These are phyloP conservation scores for Rhizopogon vesiculosus DNA, from an alignment of 768 basidiomycete species.

Conservation along the genomic window DNA sequence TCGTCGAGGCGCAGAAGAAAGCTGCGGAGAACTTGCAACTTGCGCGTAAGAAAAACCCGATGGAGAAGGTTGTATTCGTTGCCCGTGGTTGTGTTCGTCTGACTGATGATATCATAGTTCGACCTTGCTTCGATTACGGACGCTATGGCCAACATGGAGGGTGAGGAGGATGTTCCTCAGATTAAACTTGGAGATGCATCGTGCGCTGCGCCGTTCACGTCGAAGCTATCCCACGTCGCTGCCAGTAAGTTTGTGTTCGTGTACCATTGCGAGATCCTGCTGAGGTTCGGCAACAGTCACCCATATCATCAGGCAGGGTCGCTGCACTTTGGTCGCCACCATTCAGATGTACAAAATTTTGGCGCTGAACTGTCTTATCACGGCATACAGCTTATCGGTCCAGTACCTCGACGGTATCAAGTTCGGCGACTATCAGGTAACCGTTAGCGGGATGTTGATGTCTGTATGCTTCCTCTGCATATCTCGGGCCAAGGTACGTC, in stretches of 20 bases:
- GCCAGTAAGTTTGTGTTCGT: slow-evolving; percentile 61
- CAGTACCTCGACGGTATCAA: slow-evolving; percentile 99
- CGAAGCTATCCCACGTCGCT: slow-evolving; percentile 94
- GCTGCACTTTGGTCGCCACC: slow-evolving; percentile 97
- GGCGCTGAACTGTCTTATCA: slow-evolving; percentile 95
- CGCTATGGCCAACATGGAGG: slow-evolving; percentile 89
- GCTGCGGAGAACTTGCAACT: slow-evolving; percentile 60
- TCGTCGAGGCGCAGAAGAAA: slow-evolving; percentile 83
- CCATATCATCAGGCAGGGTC: slow-evolving; percentile 96
- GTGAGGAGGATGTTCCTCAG: slow-evolving; percentile 91
- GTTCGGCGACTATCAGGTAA: slow-evolving; percentile 98
- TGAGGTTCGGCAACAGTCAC: slow-evolving; percentile 51
- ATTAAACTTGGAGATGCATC: slow-evolving; percentile 99
- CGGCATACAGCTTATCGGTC: slow-evolving; percentile 96
- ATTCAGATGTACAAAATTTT: slow-evolving; percentile 99
- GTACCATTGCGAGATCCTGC: neutral
- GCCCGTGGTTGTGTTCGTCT: neutral
- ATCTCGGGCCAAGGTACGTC: slow-evolving; percentile 81
- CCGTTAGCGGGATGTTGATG: slow-evolving; percentile 89
- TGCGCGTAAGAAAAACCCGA: slow-evolving; percentile 78
- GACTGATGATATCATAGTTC: slow-evolving; percentile 45
- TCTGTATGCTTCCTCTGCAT: slow-evolving; percentile 95
- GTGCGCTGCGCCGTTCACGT: slow-evolving; percentile 98
- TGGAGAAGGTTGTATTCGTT: slow-evolving; percentile 70
- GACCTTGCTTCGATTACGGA: slow-evolving; percentile 76